Conservation (phyloP, 106 monocot genomes). For the Chionographis japonica region DNA sequence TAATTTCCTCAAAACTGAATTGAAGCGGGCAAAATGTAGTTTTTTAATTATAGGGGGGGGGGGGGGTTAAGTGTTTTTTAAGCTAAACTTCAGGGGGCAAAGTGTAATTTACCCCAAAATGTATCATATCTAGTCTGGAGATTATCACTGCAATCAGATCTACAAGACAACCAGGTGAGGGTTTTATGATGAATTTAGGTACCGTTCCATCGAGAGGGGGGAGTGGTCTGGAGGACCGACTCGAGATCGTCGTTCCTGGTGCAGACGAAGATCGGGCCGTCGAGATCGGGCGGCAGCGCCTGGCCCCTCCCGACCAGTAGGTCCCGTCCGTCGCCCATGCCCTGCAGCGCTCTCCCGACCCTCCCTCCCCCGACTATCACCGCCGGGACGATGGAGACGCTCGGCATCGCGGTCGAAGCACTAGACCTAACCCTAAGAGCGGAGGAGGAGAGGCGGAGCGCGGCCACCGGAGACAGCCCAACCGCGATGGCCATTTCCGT, state of each 20-base stretch:
- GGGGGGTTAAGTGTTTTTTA: too few species aligned
- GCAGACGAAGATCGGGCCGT: conserved; percentile 89
- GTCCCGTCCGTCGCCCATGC: conserved; percentile 55
- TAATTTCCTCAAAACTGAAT: too few species aligned
- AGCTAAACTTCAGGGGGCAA: too few species aligned
- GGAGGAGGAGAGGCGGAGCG: neutral
- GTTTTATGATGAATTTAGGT: neutral
- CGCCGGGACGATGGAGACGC: conserved; percentile 42
- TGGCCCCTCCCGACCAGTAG: conserved; percentile 64
- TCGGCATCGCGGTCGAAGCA: conserved; percentile 15
- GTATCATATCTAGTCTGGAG: too few species aligned
- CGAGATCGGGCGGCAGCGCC: conserved; percentile 47
- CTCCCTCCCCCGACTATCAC: conserved; percentile 78
- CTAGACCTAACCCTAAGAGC: conserved; percentile 7
- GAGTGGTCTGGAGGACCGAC: conserved; percentile 71
- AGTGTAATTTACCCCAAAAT: too few species aligned
- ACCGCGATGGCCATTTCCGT: neutral
- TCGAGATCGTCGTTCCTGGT: conserved; percentile 95
- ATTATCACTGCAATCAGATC: neutral
- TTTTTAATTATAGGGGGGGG: too few species aligned
- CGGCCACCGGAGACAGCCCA: neutral
- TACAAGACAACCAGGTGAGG: too few species aligned
- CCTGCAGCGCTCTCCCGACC: conserved; percentile 52
- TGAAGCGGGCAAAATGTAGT: too few species aligned
- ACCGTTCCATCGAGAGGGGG: conserved; percentile 72